These are phyloP conservation scores for Dendrocalamus sinicus DNA, from an alignment of 176 grass and related monocot species.

Conservation along the genomic window DNA sequence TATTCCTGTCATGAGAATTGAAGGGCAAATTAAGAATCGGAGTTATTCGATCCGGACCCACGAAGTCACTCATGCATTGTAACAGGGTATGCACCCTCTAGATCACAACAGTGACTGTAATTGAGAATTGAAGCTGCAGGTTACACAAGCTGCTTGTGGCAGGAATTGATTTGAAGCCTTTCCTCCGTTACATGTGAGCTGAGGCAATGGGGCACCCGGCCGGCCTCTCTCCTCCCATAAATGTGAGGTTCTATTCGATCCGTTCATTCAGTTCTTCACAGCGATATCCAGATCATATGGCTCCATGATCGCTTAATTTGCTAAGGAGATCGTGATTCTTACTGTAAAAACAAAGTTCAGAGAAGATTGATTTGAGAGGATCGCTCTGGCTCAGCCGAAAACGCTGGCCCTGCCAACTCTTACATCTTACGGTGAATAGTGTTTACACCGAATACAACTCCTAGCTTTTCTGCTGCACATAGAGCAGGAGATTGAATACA, in stretches of 20 bases:
- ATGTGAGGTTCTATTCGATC: neutral
- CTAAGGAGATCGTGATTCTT: neutral
- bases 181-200: neutral
- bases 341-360: neutral
- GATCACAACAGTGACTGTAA: neutral
- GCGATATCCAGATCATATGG: neutral
- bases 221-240: neutral
- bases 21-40: neutral
- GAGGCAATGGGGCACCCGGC: too few species aligned
- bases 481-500: too few species aligned
- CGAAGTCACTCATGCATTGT: neutral
- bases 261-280: constrained; percentile 3
- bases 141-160: neutral
- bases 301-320: neutral
- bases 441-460: too few species aligned
- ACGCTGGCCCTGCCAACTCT: too few species aligned
- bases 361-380: too few species aligned
- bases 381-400: too few species aligned
- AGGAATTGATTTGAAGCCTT: too few species aligned
- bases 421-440: too few species aligned
- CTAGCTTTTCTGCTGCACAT: too few species aligned
- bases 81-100: neutral
- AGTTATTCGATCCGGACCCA: neutral
- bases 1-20: neutral
- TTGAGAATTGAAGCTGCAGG: too few species aligned